Conservation (phyloP, 1,284 basidiomycete species). For the Fomitopsis pinicola region DNA sequence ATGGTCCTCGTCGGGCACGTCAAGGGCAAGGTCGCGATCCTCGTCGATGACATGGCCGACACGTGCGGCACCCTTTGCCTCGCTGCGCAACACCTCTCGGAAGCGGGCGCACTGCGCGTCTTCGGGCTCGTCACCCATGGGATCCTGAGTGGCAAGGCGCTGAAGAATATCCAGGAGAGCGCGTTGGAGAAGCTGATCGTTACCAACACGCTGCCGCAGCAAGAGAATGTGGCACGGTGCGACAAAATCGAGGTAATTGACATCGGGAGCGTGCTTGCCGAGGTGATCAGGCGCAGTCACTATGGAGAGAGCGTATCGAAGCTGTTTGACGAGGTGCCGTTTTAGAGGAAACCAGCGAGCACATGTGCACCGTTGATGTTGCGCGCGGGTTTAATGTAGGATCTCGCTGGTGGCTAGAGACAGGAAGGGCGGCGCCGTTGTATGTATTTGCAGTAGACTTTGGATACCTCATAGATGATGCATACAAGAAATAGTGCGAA, state of each 20-base stretch:
- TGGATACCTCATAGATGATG: not conserved
- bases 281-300: slow-evolving; percentile 92
- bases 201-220: slow-evolving; percentile 96
- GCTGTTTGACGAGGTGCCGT: slow-evolving; percentile 82
- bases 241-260: slow-evolving; percentile 94
- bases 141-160: slow-evolving; percentile 88
- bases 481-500: not conserved
- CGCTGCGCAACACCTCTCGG: slow-evolving; percentile 85
- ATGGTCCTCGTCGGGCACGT: slow-evolving; percentile 98
- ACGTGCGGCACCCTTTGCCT: slow-evolving; percentile 97
- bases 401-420: not conserved
- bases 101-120: slow-evolving; percentile 86
- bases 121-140: slow-evolving; percentile 98
- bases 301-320: slow-evolving; percentile 83
- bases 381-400: not conserved
- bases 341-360: slow-evolving; percentile 38
- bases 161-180: slow-evolving; percentile 67
- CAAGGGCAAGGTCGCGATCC: slow-evolving; percentile 89
- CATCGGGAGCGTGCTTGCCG: slow-evolving; percentile 91
- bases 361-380: not conserved
- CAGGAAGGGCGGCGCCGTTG: not conserved
- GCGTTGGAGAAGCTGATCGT: slow-evolving; percentile 94
- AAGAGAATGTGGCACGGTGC: slow-evolving; percentile 73
- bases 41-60: slow-evolving; percentile 99
- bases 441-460: not conserved